Conservation (phyloP, 305 asterid genomes). For the Fraxinus dipetala region DNA sequence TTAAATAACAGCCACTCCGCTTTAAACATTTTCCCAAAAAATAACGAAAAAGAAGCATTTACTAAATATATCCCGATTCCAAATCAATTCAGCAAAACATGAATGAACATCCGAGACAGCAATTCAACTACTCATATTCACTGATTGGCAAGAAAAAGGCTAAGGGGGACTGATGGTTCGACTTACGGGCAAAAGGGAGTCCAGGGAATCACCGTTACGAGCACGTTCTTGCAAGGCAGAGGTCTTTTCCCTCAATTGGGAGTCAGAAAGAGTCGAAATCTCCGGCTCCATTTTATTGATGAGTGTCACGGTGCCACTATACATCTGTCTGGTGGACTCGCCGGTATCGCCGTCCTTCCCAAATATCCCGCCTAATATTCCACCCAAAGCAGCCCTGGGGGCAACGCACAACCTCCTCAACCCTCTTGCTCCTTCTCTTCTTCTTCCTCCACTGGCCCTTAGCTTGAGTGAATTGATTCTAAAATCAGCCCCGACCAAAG, state of each 20-base stretch:
- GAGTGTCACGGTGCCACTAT: constrained; percentile 51
- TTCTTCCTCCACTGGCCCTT: constrained; percentile 16
- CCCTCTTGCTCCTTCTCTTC: constrained; percentile 22
- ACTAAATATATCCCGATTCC: neutral
- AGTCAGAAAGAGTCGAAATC: constrained; percentile 70
- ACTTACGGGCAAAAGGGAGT: constrained; percentile 83
- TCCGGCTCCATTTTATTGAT: constrained; percentile 71
- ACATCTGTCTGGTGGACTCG: constrained; percentile 71
- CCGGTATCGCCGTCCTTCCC: constrained; percentile 65
- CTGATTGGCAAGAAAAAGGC: neutral
- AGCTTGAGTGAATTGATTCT: constrained; percentile 18
- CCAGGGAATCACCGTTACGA: constrained; percentile 57
- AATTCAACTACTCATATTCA: neutral
- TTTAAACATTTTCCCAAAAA: neutral
- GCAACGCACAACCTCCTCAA: constrained; percentile 27
- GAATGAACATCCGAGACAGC: neutral
- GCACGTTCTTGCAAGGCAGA: constrained; percentile 63
- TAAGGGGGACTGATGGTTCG: neutral
- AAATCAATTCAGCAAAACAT: neutral
- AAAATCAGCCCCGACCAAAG: constrained; percentile 26
- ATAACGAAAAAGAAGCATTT: neutral
- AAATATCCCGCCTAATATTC: constrained; percentile 78
- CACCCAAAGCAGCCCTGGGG: constrained; percentile 66
- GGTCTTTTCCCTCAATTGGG: constrained; percentile 73
- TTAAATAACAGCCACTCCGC: neutral